phyloP scores from a whole-genome alignment of 2,329 filamentous ascomycete species.

The Cladorrhinum sp. region DNA sequence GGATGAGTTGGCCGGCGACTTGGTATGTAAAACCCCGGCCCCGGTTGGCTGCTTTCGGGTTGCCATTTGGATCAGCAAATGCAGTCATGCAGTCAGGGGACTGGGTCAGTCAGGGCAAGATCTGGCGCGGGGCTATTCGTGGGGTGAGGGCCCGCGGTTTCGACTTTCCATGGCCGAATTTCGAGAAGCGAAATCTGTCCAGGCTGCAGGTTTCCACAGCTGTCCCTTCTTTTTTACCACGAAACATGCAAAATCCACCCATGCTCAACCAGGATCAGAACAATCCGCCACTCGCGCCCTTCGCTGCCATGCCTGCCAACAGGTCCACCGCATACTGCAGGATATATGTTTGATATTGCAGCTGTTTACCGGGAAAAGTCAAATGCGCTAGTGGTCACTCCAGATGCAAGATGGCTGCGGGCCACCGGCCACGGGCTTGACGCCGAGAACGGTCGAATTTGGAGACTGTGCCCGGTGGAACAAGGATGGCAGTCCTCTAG shows the following conservation, averaged over 20 bases:
- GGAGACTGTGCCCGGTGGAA: conserved; percentile 1
- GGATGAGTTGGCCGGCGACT: conserved; percentile 10
- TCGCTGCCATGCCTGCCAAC: conserved; percentile 13
- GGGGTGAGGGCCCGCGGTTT: conserved; percentile 13
- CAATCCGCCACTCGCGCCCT: not conserved
- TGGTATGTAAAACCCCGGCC: conserved; percentile 8
- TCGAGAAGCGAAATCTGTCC: conserved; percentile 9
- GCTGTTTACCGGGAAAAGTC: conserved; percentile 14
- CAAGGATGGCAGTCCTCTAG: not conserved
- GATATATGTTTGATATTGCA: conserved; percentile 4
- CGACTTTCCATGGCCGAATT: not conserved
- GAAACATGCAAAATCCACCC: conserved; percentile 6
- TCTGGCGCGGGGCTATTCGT: conserved; percentile 28
- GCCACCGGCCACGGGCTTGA: not conserved
- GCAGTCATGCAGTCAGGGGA: not conserved
- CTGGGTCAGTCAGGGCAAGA: conserved; percentile 14
- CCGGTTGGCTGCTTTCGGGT: conserved; percentile 18
- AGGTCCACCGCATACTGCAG: conserved; percentile 9
- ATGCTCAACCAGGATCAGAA: conserved; percentile 1
- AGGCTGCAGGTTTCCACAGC: conserved; percentile 3
- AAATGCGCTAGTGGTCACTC: conserved; percentile 13
- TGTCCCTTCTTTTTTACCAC: not conserved
- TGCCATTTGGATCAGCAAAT: conserved; percentile 6
- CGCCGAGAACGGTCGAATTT: not conserved
- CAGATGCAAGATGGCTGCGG: not conserved